Percentiles rank a stretch among this genome's conserved stretches.
Conservation (phyloP, 2,329 filamentous ascomycete genomes). For the Curvularia sp. region DNA sequence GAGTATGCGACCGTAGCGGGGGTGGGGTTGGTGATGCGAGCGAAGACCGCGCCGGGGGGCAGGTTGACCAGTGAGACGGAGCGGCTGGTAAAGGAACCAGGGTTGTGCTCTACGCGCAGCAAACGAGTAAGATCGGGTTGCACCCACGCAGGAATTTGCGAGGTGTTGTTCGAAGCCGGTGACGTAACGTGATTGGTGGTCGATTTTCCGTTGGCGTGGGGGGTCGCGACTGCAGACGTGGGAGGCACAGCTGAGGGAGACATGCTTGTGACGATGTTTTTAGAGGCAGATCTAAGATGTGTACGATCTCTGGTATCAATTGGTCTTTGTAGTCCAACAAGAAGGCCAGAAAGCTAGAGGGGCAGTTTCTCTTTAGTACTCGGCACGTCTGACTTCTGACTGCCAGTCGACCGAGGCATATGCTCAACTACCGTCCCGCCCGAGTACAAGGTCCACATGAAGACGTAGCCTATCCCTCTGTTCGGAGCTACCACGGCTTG, state of each 20-base stretch:
- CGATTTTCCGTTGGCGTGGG: slow-evolving; percentile 30
- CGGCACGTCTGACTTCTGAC: neutral
- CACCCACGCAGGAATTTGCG: slow-evolving; percentile 45
- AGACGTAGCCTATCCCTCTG: slow-evolving; percentile 6
- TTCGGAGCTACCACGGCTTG: slow-evolving; percentile 20
- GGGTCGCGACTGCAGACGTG: slow-evolving; percentile 21
- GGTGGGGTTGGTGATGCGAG: slow-evolving; percentile 57
- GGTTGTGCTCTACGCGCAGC: slow-evolving; percentile 48
- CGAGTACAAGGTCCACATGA: slow-evolving; percentile 18
- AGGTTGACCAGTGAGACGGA: slow-evolving; percentile 59
- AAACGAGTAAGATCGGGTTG: slow-evolving; percentile 49
- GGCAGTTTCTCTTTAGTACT: slow-evolving; percentile 23
- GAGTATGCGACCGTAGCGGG: slow-evolving; percentile 57
- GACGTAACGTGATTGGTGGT: slow-evolving; percentile 27
- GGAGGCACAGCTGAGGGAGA: slow-evolving; percentile 39
- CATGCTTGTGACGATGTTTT: slow-evolving; percentile 23
- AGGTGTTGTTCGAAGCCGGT: slow-evolving; percentile 11
- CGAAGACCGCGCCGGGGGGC: slow-evolving; percentile 59
- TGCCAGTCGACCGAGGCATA: neutral
- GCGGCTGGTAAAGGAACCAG: slow-evolving; percentile 52
- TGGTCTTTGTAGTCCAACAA: neutral
- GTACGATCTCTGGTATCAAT: neutral
- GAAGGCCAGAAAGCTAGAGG: neutral
- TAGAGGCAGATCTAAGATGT: too few species aligned
- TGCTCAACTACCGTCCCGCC: slow-evolving; percentile 10